A percentile compares a stretch with the other conserved stretches of the same genome.
These are phyloP conservation scores for Lentinula detonsa DNA, from an alignment of 768 basidiomycete genomes.

Conservation along the genomic window DNA sequence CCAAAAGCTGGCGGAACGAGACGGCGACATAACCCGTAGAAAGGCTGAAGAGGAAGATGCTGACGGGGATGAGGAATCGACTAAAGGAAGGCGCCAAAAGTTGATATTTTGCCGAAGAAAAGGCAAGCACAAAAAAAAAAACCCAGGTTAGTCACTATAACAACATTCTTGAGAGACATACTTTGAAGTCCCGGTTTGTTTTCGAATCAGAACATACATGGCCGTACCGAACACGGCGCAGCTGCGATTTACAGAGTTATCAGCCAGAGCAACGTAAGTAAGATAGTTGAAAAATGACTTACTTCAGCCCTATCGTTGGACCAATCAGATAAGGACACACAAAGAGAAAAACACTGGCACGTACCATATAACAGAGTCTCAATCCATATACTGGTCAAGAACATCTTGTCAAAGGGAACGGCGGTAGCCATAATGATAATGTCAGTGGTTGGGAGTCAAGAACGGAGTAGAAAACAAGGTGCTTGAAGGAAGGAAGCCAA, in stretches of 20 bases:
- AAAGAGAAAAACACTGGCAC: background rate
- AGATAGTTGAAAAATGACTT: background rate
- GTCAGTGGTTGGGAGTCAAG: background rate
- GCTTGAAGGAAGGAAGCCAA: background rate
- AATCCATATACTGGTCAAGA: conserved; percentile 6
- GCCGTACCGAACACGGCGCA: conserved; percentile 1
- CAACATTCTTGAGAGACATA: background rate
- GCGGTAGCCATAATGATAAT: background rate
- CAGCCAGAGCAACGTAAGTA: background rate
- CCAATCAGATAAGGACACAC: background rate
- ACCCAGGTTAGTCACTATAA: no score
- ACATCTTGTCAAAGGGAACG: conserved; percentile 1
- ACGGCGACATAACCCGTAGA: conserved; percentile 4
- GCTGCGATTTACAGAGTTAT: background rate
- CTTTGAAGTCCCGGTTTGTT: background rate
- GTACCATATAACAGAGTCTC: conserved; percentile 4
- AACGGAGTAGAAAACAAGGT: background rate
- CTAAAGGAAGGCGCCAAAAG: background rate
- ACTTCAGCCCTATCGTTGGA: background rate
- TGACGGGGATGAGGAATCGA: background rate
- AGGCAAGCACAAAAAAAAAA: no score
- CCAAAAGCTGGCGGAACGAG: conserved; percentile 1
- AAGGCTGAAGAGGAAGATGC: conserved; percentile 1
- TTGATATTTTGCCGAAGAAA: background rate
- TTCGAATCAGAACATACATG: conserved; percentile 5